Evolutionary conservation across 371 early-diverging fungal species (phyloP).

Genomic region (Mortierella sp.): DNA sequence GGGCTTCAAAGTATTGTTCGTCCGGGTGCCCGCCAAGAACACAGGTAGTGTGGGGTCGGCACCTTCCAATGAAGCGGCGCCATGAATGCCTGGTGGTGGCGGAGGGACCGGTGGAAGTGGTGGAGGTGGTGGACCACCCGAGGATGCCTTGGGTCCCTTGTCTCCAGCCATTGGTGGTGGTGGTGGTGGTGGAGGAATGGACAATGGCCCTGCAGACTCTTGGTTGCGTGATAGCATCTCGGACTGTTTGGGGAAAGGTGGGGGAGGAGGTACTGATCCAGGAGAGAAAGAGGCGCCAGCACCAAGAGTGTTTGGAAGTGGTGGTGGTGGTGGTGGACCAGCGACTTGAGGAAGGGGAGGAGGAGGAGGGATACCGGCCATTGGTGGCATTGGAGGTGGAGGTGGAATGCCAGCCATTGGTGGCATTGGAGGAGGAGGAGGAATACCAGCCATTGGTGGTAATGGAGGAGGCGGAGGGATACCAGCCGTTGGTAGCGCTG

Average conservation of each 20-base stretch:
- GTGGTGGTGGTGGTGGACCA: constrained; percentile 30
- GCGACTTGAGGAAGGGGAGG: constrained; percentile 4
- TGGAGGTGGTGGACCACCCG: no score
- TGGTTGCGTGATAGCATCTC: constrained; percentile 4
- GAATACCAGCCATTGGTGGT: neutral
- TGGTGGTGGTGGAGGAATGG: constrained; percentile 41
- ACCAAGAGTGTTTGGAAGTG: constrained; percentile 16
- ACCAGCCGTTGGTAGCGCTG: no score
- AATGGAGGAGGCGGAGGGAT: no score
- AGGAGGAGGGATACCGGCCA: no score
- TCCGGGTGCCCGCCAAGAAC: constrained; percentile 38
- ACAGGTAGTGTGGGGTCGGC: constrained; percentile 45
- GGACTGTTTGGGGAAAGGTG: no score
- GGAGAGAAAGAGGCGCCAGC: neutral
- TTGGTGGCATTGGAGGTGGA: constrained; percentile 34
- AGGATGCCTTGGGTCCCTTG: constrained; percentile 13
- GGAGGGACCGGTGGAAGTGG: constrained; percentile 52
- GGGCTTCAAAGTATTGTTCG: constrained; percentile 59
- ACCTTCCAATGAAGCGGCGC: constrained; percentile 37
- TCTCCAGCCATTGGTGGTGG: constrained; percentile 21
- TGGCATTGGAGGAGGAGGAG: constrained; percentile 2
- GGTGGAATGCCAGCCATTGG: constrained; percentile 4
- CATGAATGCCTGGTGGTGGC: constrained; percentile 43
- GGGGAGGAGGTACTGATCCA: constrained; percentile 40
- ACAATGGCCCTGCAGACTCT: neutral